Evolutionary conservation across 495 filamentous ascomycete species (phyloP), one percentile per base, ranked within the genome.

Genomic region (Penicillium roqueforti): DNA sequence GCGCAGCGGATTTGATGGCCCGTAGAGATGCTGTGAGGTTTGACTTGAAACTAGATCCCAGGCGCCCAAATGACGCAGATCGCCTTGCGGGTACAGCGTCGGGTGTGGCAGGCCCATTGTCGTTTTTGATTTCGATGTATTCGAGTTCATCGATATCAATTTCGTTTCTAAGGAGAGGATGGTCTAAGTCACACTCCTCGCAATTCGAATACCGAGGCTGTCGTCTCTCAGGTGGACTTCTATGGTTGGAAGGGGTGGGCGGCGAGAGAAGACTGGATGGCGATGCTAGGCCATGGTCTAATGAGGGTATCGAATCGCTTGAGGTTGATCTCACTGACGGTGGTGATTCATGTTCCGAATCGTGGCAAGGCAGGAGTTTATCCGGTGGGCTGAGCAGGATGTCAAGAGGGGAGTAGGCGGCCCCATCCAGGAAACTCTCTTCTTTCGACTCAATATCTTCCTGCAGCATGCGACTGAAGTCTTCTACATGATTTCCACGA

Each of bases 1-100:
- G 86, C 18, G 91, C 92, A 0, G 91, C 92, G 11, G 85, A 88
- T 67, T 88, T 88, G 51, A 97, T 81, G 23, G 88, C 90, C 29
- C 88, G 83, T 47, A 98, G 71, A 0, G 93, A 98, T 19, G 92
- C 91, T 4, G 92, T 98, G 14, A 98, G 78, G 59, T 97, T 97
- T 3, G 93, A 98, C 61, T 91, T 95, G 73, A 97, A 91, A 10
- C 81, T 83, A 14, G 77, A 75, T 13, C 66, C 68, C 6, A 76
- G 40, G n/a, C 71, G 68, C n/a, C 67, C 60, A 37, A 65, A 55
- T 11, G 65, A 56, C 11, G 54, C 55, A 16, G 62, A 45, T 13
- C 60, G 58, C 20, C 69, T 72, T 11, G 63, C 23, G 0, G 61
- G 45, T 1, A 40, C 60, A 16, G 59, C 23, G 46, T 68, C 54